Percentiles rank a stretch among this genome's conserved stretches.
Evolutionary conservation across 495 filamentous ascomycete genomes (phyloP).

Genomic region (Penicillium fimorum): DNA sequence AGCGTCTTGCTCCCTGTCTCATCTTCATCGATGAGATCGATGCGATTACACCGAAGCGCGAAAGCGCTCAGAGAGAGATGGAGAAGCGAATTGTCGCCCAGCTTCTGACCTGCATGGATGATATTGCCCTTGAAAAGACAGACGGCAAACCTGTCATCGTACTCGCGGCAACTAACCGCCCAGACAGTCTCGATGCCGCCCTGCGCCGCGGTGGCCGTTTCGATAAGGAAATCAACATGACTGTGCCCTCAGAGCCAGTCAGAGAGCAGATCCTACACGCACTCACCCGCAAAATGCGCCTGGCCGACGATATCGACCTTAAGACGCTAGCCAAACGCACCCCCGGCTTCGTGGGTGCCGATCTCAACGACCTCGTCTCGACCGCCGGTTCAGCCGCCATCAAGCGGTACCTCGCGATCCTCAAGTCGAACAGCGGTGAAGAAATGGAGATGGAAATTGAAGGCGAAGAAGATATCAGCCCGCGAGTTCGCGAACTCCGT

Average conservation of each 20-base stretch:
- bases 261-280: slow-evolving; percentile 82
- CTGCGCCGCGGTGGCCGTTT: slow-evolving; percentile 84
- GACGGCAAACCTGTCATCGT: slow-evolving; percentile 90
- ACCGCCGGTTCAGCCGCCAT: slow-evolving; percentile 67
- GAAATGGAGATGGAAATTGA: slow-evolving; percentile 59
- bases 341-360: slow-evolving; percentile 93
- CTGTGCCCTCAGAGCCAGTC: slow-evolving; percentile 83
- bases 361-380: slow-evolving; percentile 79
- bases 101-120: slow-evolving; percentile 84
- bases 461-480: slow-evolving; percentile 35
- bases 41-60: slow-evolving; percentile 89
- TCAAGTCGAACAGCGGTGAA: slow-evolving; percentile 49
- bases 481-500: slow-evolving; percentile 48
- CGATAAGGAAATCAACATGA: slow-evolving; percentile 90
- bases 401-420: slow-evolving; percentile 54
- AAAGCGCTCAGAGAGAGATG: slow-evolving; percentile 95
- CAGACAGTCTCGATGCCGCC: slow-evolving; percentile 85
- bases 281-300: slow-evolving; percentile 65
- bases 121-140: slow-evolving; percentile 76
- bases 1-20: slow-evolving; percentile 81
- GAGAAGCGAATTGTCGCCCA: slow-evolving; percentile 95
- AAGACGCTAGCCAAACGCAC: slow-evolving; percentile 80
- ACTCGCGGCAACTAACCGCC: slow-evolving; percentile 88
- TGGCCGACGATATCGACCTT: slow-evolving; percentile 75
- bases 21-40: slow-evolving; percentile 98